Conservation (phyloP, 225 moss, liverwort and hornwort genomes). For the Physcomitrium patens region DNA sequence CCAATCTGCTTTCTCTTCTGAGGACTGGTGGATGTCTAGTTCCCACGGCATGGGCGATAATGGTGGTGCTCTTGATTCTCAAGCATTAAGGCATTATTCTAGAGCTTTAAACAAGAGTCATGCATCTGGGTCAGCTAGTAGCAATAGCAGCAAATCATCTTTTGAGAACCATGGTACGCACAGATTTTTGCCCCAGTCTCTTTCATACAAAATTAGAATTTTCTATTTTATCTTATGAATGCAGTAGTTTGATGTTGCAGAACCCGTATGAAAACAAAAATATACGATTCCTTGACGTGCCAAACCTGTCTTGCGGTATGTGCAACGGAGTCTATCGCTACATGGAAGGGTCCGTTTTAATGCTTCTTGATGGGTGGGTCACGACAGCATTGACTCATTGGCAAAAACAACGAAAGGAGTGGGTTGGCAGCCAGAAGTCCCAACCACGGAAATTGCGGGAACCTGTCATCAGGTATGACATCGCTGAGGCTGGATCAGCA, state of each 20-base stretch:
- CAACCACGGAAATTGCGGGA: conserved; percentile 28
- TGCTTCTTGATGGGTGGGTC: conserved; percentile 18
- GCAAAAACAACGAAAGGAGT: conserved; percentile 49
- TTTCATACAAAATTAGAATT: too few relatives aligned
- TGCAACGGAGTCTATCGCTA: not conserved
- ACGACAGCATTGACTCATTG: conserved; percentile 44
- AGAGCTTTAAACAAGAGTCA: conserved; percentile 29
- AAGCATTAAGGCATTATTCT: conserved; percentile 28
- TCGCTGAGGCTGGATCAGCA: too few relatives aligned
- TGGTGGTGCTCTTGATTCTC: conserved; percentile 34
- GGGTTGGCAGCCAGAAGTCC: conserved; percentile 38
- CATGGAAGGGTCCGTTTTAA: conserved; percentile 14
- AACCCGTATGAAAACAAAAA: too few relatives aligned
- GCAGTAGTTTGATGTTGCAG: too few relatives aligned
- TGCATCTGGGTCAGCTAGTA: conserved; percentile 10
- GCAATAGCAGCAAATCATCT: conserved; percentile 25
- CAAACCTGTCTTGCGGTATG: too few relatives aligned
- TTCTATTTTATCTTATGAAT: too few relatives aligned
- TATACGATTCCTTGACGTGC: too few relatives aligned
- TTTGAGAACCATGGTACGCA: conserved; percentile 48
- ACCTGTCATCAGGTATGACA: conserved; percentile 43
- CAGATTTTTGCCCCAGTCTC: conserved; percentile 1
- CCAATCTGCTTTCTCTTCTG: conserved; percentile 29
- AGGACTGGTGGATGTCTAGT: conserved; percentile 39
- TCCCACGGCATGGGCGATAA: conserved; percentile 43